These are phyloP conservation scores for Phoma sp. DNA, from an alignment of 2,329 filamentous ascomycete species.

Conservation along the genomic window DNA sequence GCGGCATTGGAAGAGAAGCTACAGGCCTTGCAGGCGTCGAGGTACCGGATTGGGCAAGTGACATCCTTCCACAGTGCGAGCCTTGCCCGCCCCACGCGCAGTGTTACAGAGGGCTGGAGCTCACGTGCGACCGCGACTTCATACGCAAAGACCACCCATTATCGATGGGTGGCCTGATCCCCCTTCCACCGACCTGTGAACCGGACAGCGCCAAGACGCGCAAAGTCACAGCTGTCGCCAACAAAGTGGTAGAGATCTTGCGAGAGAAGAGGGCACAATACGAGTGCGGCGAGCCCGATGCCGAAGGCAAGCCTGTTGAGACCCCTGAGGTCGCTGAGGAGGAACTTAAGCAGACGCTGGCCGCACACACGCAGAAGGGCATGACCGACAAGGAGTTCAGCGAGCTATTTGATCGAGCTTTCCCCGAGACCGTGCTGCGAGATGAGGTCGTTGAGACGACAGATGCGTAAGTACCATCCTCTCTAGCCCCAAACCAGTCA, in stretches of 20 bases:
- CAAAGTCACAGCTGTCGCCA: conserved; percentile 84
- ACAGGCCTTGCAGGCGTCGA: conserved; percentile 66
- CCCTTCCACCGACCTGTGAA: conserved; percentile 89
- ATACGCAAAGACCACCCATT: conserved; percentile 85
- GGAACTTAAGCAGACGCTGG: conserved; percentile 79
- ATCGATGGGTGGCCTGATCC: conserved; percentile 79
- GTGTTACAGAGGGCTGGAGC: conserved; percentile 80
- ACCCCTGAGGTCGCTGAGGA: conserved; percentile 72
- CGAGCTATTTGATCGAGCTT: conserved; percentile 78
- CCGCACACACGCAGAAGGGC: conserved; percentile 77
- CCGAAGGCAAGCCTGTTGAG: conserved; percentile 65
- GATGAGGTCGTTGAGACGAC: conserved; percentile 67
- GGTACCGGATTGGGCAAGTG: conserved; percentile 75
- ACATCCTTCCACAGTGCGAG: conserved; percentile 82
- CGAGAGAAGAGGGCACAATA: conserved; percentile 85
- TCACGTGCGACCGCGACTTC: conserved; percentile 86
- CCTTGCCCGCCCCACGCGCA: conserved; percentile 89
- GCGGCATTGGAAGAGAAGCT: conserved; percentile 74
- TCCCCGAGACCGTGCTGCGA: conserved; percentile 71
- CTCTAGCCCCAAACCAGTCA: conserved; percentile 29
- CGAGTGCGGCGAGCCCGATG: conserved; percentile 82
- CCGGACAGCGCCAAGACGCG: conserved; percentile 92
- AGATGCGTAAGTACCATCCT: conserved; percentile 62
- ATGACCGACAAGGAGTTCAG: conserved; percentile 92
- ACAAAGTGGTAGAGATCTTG: conserved; percentile 86